Evolutionary conservation across 495 filamentous ascomycete species (phyloP), one percentile per base, ranked within the genome.

Genomic region (Hyaloscypha hepaticicola): DNA sequence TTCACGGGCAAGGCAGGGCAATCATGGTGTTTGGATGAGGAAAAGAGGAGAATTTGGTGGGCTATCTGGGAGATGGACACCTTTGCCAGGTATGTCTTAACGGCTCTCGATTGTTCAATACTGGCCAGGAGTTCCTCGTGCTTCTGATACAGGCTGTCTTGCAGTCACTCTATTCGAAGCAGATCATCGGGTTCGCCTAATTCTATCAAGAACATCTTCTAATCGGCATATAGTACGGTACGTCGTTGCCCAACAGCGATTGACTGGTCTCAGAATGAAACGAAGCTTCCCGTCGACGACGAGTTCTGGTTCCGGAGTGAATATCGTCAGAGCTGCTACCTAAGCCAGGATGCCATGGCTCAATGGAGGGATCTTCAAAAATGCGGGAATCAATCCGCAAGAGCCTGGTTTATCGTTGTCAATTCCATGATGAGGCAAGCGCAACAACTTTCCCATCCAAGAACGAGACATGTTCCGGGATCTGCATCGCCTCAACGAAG

Each of bases 31-130:
- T 53, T 67, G 21, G 45, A 69, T 21, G 74, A 74, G 52, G 69
- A 75, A 65, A 69, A 70, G 28, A 62, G 74, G 5, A 61, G 73
- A 19, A 66, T 71, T n/a, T 75, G 74, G 71, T 78, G 76, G 76
- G 72, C 75, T 1, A 72, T 76, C 26, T 78, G 76, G 76, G 76
- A 78, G 51, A 74, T 78, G 71, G 76, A 78, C 41, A 68, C 73
- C 31, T 78, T 76, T 57, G 73, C 76, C 16, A 74, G 66, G 31
- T 33, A 12, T 7, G 31, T 33, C 12, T 12, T 33, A 33, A 3
- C 12, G 31, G 31, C 31, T 33, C 31, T 33, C 12, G 31, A 33
- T 33, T 33, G n/a, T 33, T 33, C 31, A 33, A 33, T 3, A 6
- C 31, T 33, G 31, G 31, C 7, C 31, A 1, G 31, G 31, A 33